Base-by-base conservation (phyloP, 2,329 filamentous ascomycete species). In the Penicillium griseofulvum region DNA sequence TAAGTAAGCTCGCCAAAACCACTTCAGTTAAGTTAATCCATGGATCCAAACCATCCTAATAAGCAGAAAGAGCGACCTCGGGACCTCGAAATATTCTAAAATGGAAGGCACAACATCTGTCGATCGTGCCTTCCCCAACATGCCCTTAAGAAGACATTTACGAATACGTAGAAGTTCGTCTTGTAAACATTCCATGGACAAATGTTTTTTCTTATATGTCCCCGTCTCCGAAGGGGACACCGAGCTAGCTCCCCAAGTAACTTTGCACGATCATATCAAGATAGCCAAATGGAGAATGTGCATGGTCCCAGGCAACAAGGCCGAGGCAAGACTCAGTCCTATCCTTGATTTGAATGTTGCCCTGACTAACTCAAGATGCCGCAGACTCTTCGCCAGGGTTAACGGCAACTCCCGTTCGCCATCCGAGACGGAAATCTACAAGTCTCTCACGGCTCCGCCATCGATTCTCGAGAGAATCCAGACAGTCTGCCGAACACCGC, bases 381-480 rank as follows among this genome's bases (percentile, higher is more conserved):
- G 2, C 12, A 42, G 19, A 14, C 36, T 37, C 36, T 42, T 46
- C 42, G 44, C 58, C 55, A 24, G 53, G 44, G 41, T 11, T 22
- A 28, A 29, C 41, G 61, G 57, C 45, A 46, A 49, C 42, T 5
- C 31, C 33, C 6, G 24, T 36, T 52, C 58, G 34, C 51, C 34
- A n/a, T 46, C 37, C 11, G 52, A 63, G 5, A 34, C 62, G 56
- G 29, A 36, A 17, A 39, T 59, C 63, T 1, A 60, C 56, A 34
- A 64, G 63, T 34, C 50, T 74, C 11, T 68, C 71, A 4, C 58
- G 54, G 48, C 52, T 75, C 17, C 72, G 71, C 16, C 66, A 60
- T 41, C 66, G 68, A 14, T 66, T 75, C 44, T 73, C 73, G 14
- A 60, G 65, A 54, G 70, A 74, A 43, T 62, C 63, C 33, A 65